Evolutionary conservation across 202 grass and related monocot species (phyloP).

Genomic region (Brachypodium distachyon): DNA sequence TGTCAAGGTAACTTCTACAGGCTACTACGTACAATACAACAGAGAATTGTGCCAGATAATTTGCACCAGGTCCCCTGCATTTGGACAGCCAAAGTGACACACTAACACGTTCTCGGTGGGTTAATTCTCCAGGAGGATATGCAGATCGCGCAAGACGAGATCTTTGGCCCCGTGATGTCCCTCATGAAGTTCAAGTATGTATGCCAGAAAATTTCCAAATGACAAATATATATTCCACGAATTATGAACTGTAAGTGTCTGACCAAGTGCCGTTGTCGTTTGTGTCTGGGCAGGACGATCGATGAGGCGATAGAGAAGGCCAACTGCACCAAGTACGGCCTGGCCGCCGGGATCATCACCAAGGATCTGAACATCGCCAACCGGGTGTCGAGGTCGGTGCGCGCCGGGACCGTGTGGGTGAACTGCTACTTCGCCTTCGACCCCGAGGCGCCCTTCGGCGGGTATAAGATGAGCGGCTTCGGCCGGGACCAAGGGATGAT

Average conservation of each 20-base stretch:
- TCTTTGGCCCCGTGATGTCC: constrained; percentile 92
- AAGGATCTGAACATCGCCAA: constrained; percentile 73
- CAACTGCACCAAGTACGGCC: constrained; percentile 77
- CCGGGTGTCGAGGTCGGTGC: constrained; percentile 65
- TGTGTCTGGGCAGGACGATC: constrained; percentile 42
- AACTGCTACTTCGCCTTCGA: constrained; percentile 97
- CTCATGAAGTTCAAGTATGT: constrained; percentile 82
- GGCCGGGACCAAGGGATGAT: constrained; percentile 73
- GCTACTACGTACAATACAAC: neutral
- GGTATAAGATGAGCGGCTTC: constrained; percentile 94
- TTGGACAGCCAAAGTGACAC: neutral
- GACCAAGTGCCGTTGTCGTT: neutral
- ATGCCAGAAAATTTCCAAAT: neutral
- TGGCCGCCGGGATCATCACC: constrained; percentile 71
- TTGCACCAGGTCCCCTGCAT: neutral
- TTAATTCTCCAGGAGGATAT: constrained; percentile 68
- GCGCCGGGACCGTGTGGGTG: constrained; percentile 81
- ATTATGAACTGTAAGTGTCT: neutral
- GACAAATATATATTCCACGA: neutral
- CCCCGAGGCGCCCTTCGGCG: constrained; percentile 65
- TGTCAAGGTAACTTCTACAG: constrained; percentile 44
- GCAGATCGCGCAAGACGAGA: constrained; percentile 87
- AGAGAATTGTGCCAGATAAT: neutral
- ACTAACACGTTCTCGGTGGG: neutral
- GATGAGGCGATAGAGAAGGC: constrained; percentile 92